Evolutionary conservation across 352 stramenopile species (phyloP), one percentile per base, ranked within the genome.

Genomic region (Phytophthora hibernalis): DNA sequence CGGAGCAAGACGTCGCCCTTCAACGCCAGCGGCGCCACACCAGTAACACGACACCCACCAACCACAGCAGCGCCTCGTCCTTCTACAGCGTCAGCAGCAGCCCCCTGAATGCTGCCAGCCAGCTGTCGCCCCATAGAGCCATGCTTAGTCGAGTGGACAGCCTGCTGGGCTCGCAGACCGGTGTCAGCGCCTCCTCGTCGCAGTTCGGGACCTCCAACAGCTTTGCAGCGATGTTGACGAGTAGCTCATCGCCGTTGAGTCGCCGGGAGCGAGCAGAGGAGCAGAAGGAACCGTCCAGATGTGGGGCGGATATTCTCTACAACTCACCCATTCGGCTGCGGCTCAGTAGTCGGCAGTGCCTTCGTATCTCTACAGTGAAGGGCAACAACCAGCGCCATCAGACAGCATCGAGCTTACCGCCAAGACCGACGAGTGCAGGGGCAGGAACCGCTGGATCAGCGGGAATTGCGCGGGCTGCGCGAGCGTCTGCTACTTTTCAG

Each of bases 241-340:
- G 26, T 18, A 80, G 45, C 26, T 67, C 56, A 3, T 60, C 62
- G 5, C 56, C 69, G n/a, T 67, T 49, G 51, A 35, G 18, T 37
- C 71, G 73, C 55, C 37, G 59, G 67, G 67, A 79, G 53, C 51
- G 70, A 61, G 24, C 35, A 18, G 80, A 89, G 37, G 74, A 89
- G 28, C 55, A 74, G 2, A 74, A 68, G 31, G 80, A 93, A 48
- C 76, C 80, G 11, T 90, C 83, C 5, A 79, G 74, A 20, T 93
- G 86, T 63, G 86, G 86, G 0, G 76, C 83, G 0, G 83, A 90
- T 44, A 91, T 95, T 18, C 72, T 86, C 9, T 95, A 90, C 59
- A 84, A 93, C 61, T 80, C 83, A 22, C 73, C 82, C 2, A 73
- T 95, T 40, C 75, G 85, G 0, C 48, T 95, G n/a, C 74, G 83